These are phyloP conservation scores for Furcasterigmium furcatum DNA, from an alignment of 2,329 filamentous ascomycete species.

Conservation along the genomic window DNA sequence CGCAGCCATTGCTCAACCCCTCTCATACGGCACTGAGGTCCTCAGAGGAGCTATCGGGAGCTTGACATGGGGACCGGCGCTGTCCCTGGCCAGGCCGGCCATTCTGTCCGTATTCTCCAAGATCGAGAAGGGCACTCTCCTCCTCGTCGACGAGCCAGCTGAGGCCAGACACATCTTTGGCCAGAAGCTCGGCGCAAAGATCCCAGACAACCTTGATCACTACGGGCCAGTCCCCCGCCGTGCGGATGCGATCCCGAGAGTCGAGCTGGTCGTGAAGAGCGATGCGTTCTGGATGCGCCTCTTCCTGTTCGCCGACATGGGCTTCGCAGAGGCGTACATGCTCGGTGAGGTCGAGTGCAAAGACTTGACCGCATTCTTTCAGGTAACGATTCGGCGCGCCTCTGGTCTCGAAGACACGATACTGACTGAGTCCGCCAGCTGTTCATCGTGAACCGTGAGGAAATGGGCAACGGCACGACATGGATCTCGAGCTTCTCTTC, in stretches of 20 bases:
- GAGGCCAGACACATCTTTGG: slow-evolving; percentile 40
- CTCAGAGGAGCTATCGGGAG: slow-evolving; percentile 38
- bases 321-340: slow-evolving; percentile 73
- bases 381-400: slow-evolving; percentile 36
- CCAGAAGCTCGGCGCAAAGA: slow-evolving; percentile 36
- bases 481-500: slow-evolving; percentile 56
- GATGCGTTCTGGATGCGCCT: slow-evolving; percentile 70
- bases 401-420: no score
- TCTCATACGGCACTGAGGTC: slow-evolving; percentile 34
- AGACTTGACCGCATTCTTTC: slow-evolving; percentile 66
- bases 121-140: slow-evolving; percentile 44
- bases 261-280: slow-evolving; percentile 58
- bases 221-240: slow-evolving; percentile 23
- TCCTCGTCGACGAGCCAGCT: slow-evolving; percentile 43
- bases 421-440: slow-evolving; percentile 40
- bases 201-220: slow-evolving; percentile 30
- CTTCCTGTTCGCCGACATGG: slow-evolving; percentile 70
- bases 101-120: slow-evolving; percentile 41
- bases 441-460: slow-evolving; percentile 66
- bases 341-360: slow-evolving; percentile 65
- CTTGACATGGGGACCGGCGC: slow-evolving; percentile 42
- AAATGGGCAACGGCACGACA: slow-evolving; percentile 62
- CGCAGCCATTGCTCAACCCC: slow-evolving; percentile 29
- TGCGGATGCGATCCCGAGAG: slow-evolving; percentile 31
- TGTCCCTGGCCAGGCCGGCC: slow-evolving; percentile 41